A percentile compares a stretch with the other conserved stretches of the same genome.
These are phyloP conservation scores for Xylaria intraflava DNA, from an alignment of 495 filamentous ascomycete species.

Conservation along the genomic window DNA sequence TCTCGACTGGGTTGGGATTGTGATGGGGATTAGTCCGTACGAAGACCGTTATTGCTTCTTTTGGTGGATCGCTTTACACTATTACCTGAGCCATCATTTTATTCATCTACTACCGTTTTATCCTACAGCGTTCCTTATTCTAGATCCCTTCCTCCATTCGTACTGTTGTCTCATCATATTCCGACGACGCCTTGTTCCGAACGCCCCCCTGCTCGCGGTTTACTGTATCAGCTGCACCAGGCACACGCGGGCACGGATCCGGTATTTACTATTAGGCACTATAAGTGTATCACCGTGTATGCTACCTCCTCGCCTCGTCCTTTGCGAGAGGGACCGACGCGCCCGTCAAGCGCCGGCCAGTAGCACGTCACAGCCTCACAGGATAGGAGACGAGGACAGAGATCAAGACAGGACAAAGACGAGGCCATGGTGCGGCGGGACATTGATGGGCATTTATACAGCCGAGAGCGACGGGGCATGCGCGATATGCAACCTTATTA, in stretches of 20 bases:
- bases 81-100: not conserved
- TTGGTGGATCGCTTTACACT: constrained; percentile 1
- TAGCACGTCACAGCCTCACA: no score
- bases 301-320: not conserved
- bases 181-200: constrained; percentile 2
- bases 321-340: not conserved
- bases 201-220: not conserved
- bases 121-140: not conserved
- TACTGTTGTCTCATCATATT: constrained; percentile 1
- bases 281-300: not conserved
- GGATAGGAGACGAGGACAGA: no score
- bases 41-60: constrained; percentile 15
- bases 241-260: not conserved
- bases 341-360: no score
- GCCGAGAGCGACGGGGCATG: no score
- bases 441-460: no score
- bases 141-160: not conserved
- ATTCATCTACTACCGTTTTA: not conserved
- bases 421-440: no score
- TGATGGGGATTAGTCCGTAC: constrained; percentile 1
- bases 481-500: no score
- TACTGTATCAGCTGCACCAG: constrained; percentile 1
- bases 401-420: no score
- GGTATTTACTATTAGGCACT: not conserved
- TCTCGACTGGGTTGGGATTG: not conserved